A percentile compares a stretch with the other conserved stretches of the same genome.
These are phyloP conservation scores for Sugiyamaella japonica DNA, from an alignment of 1,139 yeast genomes.

Conservation along the genomic window DNA sequence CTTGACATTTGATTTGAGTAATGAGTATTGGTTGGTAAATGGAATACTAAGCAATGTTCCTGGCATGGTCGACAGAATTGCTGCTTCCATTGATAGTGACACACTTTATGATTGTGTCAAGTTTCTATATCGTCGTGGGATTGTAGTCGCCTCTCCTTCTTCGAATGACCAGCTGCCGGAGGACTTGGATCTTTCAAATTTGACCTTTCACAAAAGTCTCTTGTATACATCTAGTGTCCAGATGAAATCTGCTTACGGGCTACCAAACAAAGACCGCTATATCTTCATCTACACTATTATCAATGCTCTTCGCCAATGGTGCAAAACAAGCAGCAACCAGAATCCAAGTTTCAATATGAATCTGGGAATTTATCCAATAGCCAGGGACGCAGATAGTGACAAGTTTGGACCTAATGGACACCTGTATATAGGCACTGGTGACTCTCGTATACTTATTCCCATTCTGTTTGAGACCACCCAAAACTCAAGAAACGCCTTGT, in stretches of 20 bases:
- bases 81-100: slow-evolving; percentile 4
- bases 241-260: background rate
- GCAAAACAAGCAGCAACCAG: background rate
- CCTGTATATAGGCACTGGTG: slow-evolving; percentile 1
- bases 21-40: slow-evolving; percentile 5
- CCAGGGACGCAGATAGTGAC: background rate
- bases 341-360: slow-evolving; percentile 8
- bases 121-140: background rate
- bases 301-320: slow-evolving; percentile 8
- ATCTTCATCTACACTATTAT: slow-evolving; percentile 7
- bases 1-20: background rate
- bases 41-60: background rate
- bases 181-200: background rate
- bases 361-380: background rate
- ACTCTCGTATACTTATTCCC: slow-evolving; percentile 4
- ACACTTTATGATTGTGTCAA: slow-evolving; percentile 7
- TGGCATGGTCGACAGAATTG: slow-evolving; percentile 3
- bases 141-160: background rate
- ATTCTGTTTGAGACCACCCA: background rate
- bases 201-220: background rate
- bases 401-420: background rate
- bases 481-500: background rate
- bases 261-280: background rate
- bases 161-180: background rate
- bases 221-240: background rate